A percentile compares a stretch with the other conserved stretches of the same genome.
These are phyloP conservation scores for Phalaenopsis equestris DNA, from an alignment of 106 monocot genomes.

Conservation along the genomic window DNA sequence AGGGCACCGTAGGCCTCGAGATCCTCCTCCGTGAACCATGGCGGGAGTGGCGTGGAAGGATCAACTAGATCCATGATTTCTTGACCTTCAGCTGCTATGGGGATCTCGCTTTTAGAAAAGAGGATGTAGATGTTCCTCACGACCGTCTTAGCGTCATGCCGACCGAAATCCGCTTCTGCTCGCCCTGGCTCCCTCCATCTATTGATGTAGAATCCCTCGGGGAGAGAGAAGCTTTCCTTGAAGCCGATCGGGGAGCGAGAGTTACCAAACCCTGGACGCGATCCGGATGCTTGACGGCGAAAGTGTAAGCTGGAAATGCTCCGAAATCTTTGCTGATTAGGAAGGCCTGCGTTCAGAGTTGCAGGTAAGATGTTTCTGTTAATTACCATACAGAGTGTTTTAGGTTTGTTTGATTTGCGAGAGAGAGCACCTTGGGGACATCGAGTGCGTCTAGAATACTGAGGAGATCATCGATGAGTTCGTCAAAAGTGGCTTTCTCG, in stretches of 20 bases:
- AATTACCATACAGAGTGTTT: neutral
- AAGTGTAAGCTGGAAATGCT: constrained; percentile 13
- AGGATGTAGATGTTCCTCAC: constrained; percentile 34
- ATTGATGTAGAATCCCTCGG: constrained; percentile 16
- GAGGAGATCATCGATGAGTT: constrained; percentile 46
- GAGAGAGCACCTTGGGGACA: constrained; percentile 39
- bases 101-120: constrained; percentile 25
- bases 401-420: neutral
- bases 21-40: constrained; percentile 31
- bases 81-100: constrained; percentile 19
- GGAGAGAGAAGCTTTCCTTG: neutral
- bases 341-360: constrained; percentile 8
- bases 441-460: constrained; percentile 41
- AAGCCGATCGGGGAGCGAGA: neutral
- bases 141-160: constrained; percentile 21
- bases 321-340: constrained; percentile 41
- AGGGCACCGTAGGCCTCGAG: constrained; percentile 17
- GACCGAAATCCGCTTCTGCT: constrained; percentile 26
- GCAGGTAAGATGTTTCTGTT: neutral
- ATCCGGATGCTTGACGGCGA: constrained; percentile 24
- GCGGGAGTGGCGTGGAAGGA: constrained; percentile 25
- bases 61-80: constrained; percentile 42
- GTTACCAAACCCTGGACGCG: constrained; percentile 25
- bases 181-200: constrained; percentile 18
- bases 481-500: constrained; percentile 25